Base-by-base conservation (phyloP, 768 basidiomycete species). In the Kondoa subrosea region DNA sequence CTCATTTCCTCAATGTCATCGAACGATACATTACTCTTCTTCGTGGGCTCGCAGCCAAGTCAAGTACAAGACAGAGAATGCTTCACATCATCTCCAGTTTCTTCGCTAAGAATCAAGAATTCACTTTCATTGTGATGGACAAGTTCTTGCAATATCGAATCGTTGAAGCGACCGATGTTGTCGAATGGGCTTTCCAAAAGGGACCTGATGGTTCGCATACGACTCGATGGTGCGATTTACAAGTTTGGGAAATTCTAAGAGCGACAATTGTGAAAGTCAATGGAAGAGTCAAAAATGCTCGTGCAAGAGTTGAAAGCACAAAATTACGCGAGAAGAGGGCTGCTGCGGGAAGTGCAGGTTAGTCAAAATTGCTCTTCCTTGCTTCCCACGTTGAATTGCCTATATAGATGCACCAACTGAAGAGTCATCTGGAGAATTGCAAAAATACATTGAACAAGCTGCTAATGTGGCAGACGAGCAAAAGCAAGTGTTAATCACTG, bases 111-210 rank as follows among this genome's bases (percentile, higher is more conserved):
- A 90, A 87, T 74, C 80, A 83, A 32, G 91, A 96, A 73, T 89
- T 91, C 85, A 81, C 91, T 60, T 81, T 82, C 17, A 91, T 99
- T 74, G 91, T 96, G 4, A 86, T 93, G 70, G 95, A 97, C 81
- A 99, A 99, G 79, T 80, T 97, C 66, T 88, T 97, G 85, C 93
- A 97, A 76, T 99, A 99, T 78, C 91, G 95, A 75, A 88, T 97
- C 67, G 87, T 97, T 56, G 91, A 96, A 73, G 90, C 92, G 0
- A 84, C 85, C 17, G 92, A 99, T 71, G 87, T 97, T 8, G 86
- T 95, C 66, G 80, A 79, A 2, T 93, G 88, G 87, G 40, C 40
- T 8, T 50, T 50, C 40, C 40, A 31, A 25, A 59, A 59, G 29
- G 58, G 58, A 4, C 58, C 8, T 14, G 58, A 25, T 59, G 58